Conservation (phyloP, 2,329 filamentous ascomycete genomes). For the Stachybotrys elegans region DNA sequence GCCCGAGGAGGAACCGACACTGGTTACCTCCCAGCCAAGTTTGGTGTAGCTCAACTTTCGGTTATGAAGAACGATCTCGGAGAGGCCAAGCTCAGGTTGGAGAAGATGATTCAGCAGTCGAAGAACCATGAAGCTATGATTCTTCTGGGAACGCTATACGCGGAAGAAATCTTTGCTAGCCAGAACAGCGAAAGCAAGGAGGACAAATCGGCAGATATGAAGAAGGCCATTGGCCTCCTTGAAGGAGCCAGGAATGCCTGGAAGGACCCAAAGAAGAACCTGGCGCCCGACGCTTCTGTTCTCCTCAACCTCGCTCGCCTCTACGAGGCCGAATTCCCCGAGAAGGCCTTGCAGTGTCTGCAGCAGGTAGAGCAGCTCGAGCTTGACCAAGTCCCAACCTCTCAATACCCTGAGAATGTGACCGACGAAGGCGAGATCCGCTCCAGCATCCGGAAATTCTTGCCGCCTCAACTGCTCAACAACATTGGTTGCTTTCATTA, state of each 20-base stretch:
- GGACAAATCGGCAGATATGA: constrained; percentile 78
- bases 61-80: constrained; percentile 80
- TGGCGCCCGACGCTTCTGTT: constrained; percentile 77
- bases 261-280: constrained; percentile 87
- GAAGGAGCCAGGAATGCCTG: constrained; percentile 82
- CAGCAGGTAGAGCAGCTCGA: constrained; percentile 90
- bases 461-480: constrained; percentile 89
- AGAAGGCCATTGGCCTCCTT: constrained; percentile 79
- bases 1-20: constrained; percentile 86
- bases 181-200: constrained; percentile 71
- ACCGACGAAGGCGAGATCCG: constrained; percentile 55
- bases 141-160: constrained; percentile 83
- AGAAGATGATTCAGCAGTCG: constrained; percentile 87
- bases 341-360: constrained; percentile 88
- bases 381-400: constrained; percentile 68
- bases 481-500: constrained; percentile 97
- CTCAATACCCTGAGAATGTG: constrained; percentile 56
- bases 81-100: constrained; percentile 86
- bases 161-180: constrained; percentile 84
- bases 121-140: constrained; percentile 87
- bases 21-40: constrained; percentile 90
- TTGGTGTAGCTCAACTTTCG: constrained; percentile 85
- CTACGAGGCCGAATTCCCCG: constrained; percentile 79
- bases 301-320: constrained; percentile 86
- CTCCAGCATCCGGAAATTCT: constrained; percentile 63